Base-by-base conservation (phyloP, 768 basidiomycete species). In the Lentinula raphanica region DNA sequence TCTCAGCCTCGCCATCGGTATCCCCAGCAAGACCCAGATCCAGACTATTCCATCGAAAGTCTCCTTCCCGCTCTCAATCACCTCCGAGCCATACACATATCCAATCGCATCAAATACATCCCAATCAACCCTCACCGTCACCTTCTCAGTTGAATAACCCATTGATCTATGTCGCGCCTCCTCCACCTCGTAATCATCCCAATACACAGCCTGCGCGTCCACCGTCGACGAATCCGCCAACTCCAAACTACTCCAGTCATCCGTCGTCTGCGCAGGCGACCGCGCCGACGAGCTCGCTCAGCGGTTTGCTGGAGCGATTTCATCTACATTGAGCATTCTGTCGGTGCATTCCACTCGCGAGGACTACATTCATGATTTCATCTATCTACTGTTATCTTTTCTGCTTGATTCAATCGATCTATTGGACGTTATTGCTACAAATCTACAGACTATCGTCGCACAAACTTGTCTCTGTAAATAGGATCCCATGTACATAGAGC, bases 131-230 rank as follows among this genome's bases (percentile, higher is more conserved):
- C 5, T 69, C 75, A 3, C 76, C 78, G 5, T 76, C 77, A 3
- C 78, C 76, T 1, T 71, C 75, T 0, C 78, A 77, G 57, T 63
- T 74, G 3, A 77, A 73, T 62, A 76, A 76, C 54, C 74, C 75
- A 15, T 49, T 54, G 19, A 72, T 74, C n/a, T 76, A 78, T 58
- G 60, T 67, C 15, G 70, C 72, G 4, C 73, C 73, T 4, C 71
- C 72, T 12, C 68, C 75, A 1, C 55, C 63, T 45, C 45, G 29
- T 13, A 48, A 39, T 19, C 39, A 42, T 29, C 36, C 54, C 15
- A 7, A 40, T 13, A 5, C 40, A 13, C 9, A 25, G 5, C 17
- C 36, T 6, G 13, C 13, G 19, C 35, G n/a, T n/a, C n/a, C n/a
- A n/a, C n/a, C n/a, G n/a, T n/a, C 23, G 25, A 25, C 40, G 8